Evolutionary conservation across 2,329 filamentous ascomycete genomes (phyloP), one percentile per base, ranked within the genome.

Genomic region (Alternaria conjuncta): DNA sequence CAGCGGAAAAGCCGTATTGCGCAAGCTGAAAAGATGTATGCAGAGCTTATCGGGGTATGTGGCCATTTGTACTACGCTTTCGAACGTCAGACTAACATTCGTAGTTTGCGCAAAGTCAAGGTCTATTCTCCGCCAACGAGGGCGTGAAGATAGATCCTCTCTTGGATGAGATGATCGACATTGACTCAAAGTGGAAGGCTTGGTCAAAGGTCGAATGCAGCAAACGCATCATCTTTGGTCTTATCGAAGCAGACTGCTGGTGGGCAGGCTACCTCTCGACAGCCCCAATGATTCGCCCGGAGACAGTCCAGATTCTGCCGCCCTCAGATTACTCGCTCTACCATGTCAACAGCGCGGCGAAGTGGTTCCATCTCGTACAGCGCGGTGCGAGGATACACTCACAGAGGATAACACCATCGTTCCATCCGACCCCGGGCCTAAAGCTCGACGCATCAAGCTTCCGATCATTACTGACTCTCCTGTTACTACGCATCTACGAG

Each of bases 141-240:
- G 70, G 71, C 23, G 64, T 66, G 5, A 64, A 72, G 18, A 67
- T 77, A 2, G 77, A 76, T 45, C 79, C 81, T 18, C 70, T 85
- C 4, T 80, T 85, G 21, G 82, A 84, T 25, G 75, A 79, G 5
- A 77, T 84, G 7, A 72, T 81, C 13, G 81, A 84, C 64, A 77
- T 82, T 32, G 82, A 85, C 53, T 73, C 78, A 23, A 76, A 81
- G 67, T 87, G 85, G 85, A 85, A 83, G 67, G 82, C 83, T 3
- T 87, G 85, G 85, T 81, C 82, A 64, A 82, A 83, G 53, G 79
- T 86, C 8, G 85, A 87, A 71, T 85, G 83, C 50, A 79, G 79
- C 0, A 86, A 86, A 69, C 79, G 76, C 30, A 76, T 83, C n/a
- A 83, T 84, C n/a, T 78, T 82, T 15, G 82, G 83, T 6, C 74